These are phyloP conservation scores for Cornus kousa DNA, from an alignment of 148 eudicot species.

Conservation along the genomic window DNA sequence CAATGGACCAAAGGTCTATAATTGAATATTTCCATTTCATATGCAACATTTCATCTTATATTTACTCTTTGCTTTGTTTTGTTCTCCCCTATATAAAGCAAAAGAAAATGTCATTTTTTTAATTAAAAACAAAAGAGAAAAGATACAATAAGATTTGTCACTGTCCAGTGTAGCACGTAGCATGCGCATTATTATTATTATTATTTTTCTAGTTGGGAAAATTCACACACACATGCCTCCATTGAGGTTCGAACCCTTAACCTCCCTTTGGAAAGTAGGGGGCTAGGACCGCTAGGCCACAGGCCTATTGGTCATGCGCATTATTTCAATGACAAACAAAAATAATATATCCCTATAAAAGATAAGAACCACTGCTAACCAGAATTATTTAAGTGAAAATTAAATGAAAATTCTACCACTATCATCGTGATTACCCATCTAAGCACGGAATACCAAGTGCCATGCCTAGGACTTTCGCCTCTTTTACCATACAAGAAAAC, in stretches of 20 bases:
- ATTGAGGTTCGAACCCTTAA: no score
- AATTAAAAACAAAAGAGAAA: not conserved
- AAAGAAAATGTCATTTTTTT: conserved; percentile 1
- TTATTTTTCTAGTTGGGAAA: no score
- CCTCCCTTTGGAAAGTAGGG: no score
- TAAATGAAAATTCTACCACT: conserved; percentile 2
- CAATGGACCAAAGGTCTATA: not conserved
- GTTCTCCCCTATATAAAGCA: not conserved
- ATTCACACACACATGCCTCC: no score
- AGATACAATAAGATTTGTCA: not conserved
- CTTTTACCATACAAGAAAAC: conserved; percentile 87
- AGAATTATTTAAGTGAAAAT: not conserved
- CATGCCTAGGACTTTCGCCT: conserved; percentile 67
- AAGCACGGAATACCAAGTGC: conserved; percentile 90
- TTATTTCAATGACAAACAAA: conserved; percentile 1
- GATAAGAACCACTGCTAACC: no score
- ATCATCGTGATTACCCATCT: conserved; percentile 62
- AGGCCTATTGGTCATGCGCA: no score
- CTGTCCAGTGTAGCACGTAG: not conserved
- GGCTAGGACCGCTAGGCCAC: no score
- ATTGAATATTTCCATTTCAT: not conserved
- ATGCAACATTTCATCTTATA: conserved; percentile 5
- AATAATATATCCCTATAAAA: not conserved
- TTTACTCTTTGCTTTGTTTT: not conserved
- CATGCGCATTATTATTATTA: not conserved